A percentile compares a stretch with the other conserved stretches of the same genome.
These are phyloP conservation scores for Exophiala bonariae DNA, from an alignment of 2,329 filamentous ascomycete species.

Conservation along the genomic window DNA sequence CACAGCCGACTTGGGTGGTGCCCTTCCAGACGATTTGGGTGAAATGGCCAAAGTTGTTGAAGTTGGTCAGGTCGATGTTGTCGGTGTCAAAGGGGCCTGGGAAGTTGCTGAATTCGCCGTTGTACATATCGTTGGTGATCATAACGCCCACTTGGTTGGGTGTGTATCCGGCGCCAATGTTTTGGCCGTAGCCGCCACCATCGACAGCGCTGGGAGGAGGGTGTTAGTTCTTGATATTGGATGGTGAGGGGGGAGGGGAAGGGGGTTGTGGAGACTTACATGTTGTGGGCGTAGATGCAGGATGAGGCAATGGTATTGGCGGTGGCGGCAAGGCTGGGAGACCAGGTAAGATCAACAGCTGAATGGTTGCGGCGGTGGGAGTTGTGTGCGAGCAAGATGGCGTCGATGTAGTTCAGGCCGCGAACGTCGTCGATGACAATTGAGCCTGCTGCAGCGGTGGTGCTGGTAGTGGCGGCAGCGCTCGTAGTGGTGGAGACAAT, in stretches of 20 bases:
- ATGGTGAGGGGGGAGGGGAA: constrained; percentile 30
- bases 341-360: constrained; percentile 65
- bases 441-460: constrained; percentile 47
- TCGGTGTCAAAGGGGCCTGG: constrained; percentile 56
- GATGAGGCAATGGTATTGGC: constrained; percentile 63
- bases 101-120: constrained; percentile 66
- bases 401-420: constrained; percentile 25
- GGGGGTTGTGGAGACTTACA: constrained; percentile 53
- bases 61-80: constrained; percentile 60
- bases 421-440: constrained; percentile 45
- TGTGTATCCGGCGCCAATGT: constrained; percentile 71
- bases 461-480: constrained; percentile 9
- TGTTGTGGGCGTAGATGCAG: constrained; percentile 75
- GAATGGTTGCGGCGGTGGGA: constrained; percentile 81
- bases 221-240: constrained; percentile 36
- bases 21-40: constrained; percentile 71
- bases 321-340: constrained; percentile 59
- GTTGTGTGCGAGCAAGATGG: constrained; percentile 73
- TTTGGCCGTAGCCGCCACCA: constrained; percentile 77
- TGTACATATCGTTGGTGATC: constrained; percentile 85
- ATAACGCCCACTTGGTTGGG: constrained; percentile 61
- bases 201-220: constrained; percentile 30
- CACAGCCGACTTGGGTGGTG: constrained; percentile 65
- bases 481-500: constrained; percentile 4
- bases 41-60: constrained; percentile 71